A percentile compares a stretch with the other conserved stretches of the same genome.
Evolutionary conservation across 2,329 filamentous ascomycete genomes (phyloP).

Genomic region (Microthyrium microscopicum): DNA sequence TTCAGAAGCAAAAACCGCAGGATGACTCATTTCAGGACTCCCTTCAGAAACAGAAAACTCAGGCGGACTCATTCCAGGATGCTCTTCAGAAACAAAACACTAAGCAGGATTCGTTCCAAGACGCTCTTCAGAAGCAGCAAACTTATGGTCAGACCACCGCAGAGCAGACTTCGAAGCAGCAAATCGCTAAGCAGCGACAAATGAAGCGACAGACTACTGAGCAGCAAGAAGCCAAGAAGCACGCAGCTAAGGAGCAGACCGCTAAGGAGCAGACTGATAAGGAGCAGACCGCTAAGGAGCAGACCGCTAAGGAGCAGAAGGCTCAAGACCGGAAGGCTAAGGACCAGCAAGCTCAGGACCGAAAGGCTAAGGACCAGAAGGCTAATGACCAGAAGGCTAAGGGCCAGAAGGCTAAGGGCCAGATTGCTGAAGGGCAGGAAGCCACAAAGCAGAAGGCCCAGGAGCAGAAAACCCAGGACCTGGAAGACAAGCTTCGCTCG

Average conservation of each 20-base stretch:
- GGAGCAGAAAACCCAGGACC: not conserved
- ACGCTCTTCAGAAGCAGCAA: too few relatives aligned
- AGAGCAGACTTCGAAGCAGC: too few relatives aligned
- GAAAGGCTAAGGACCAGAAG: not conserved
- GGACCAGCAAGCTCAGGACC: not conserved
- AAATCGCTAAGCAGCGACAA: too few relatives aligned
- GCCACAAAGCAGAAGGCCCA: not conserved
- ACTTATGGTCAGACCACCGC: too few relatives aligned
- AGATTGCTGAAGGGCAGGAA: not conserved
- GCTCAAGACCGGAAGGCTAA: not conserved
- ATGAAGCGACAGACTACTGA: too few relatives aligned
- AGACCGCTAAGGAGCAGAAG: not conserved
- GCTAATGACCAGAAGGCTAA: not conserved
- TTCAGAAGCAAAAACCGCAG: too few relatives aligned
- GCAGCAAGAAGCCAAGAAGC: not conserved
- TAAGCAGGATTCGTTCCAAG: too few relatives aligned
- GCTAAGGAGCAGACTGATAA: not conserved
- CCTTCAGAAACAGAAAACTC: too few relatives aligned
- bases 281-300: not conserved
- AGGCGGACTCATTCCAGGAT: too few relatives aligned
- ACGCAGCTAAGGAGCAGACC: not conserved
- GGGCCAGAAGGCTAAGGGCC: not conserved
- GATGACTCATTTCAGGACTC: too few relatives aligned
- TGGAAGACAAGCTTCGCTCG: not conserved
- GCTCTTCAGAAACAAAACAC: too few relatives aligned